Base-by-base conservation (phyloP, 306 rosid species). In the Malus orientalis region DNA sequence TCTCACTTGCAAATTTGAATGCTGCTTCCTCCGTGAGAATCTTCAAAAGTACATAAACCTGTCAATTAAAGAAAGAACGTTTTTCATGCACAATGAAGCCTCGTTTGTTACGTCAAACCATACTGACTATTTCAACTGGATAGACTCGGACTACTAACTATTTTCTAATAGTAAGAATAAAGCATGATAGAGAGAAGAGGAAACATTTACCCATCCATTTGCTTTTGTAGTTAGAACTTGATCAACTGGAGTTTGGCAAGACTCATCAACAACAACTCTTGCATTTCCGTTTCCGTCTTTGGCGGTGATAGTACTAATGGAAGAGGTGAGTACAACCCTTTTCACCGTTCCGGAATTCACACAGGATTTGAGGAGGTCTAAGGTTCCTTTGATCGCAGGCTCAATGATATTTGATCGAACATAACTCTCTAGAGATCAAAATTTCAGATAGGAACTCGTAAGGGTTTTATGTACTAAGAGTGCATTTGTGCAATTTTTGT, bases 311-410 rank as follows among this genome's bases (percentile, higher is more conserved):
- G 96, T 91, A 69, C 97, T 93, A 16, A 89, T 85, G 23, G 97
- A 91, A 83, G 98, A 93, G 55, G 97, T 93, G 84, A 91, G 82
- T 38, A 93, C 88, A 79, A 91, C 97, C 77, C 85, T 87, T 79
- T 85, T 91, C 83, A 93, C 90, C 8, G 96, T 86, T 82, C 80
- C 78, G 20, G 91, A 89, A 76, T 88, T 86, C 89, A 85, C 73
- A 77, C 98, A 93, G 36, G 98, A 78, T 22, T 83, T 85, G 4
- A 93, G 87, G 76, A 93, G 57, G 79, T 85, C 91, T 36, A 86
- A 20, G 65, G 90, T 85, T 64, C 95, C 95, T 58, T 80, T 84
- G 76, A 93, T 84, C 73, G 87, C 87, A 71, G 89, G 93, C 36
- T 88, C 86, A 38, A 88, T 78, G 67, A 85, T 75, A 61, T 86